A percentile compares a stretch with the other conserved stretches of the same genome.
Evolutionary conservation across 495 filamentous ascomycete genomes (phyloP).

Genomic region (Immersiella caudata): DNA sequence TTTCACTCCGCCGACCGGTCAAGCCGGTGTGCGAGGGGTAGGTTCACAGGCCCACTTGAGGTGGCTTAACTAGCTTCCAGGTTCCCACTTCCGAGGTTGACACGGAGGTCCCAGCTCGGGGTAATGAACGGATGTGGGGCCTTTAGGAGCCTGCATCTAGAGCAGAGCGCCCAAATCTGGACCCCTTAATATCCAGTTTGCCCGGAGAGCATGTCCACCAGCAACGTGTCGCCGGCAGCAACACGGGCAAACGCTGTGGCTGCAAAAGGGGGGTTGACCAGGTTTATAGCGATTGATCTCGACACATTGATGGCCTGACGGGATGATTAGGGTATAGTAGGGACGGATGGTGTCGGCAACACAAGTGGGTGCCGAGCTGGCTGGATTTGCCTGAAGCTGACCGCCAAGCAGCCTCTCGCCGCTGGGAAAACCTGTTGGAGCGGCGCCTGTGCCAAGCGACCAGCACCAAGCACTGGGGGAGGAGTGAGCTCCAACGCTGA

Average conservation of each 20-base stretch:
- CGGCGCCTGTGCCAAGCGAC: not conserved
- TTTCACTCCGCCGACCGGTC: not conserved
- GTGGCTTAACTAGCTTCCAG: slow-evolving; percentile 1
- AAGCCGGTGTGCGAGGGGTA: not conserved
- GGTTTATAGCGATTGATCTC: not conserved
- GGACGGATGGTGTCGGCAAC: not conserved
- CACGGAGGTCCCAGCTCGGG: not conserved
- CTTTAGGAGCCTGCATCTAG: not conserved
- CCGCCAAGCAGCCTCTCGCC: not conserved
- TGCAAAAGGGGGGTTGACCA: not conserved
- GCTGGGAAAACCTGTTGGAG: not conserved
- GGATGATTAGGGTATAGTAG: not conserved
- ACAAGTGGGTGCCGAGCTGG: slow-evolving; percentile 15
- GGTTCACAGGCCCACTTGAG: not conserved
- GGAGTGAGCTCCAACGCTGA: not conserved
- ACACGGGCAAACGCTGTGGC: not conserved
- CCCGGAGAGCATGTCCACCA: not conserved
- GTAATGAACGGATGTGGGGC: not conserved
- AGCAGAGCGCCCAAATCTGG: not conserved
- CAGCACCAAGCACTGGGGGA: not conserved
- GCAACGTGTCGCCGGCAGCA: not conserved
- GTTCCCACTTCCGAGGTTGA: not conserved
- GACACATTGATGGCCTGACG: not conserved
- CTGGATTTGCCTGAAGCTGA: not conserved
- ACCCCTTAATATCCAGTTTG: not conserved